A percentile compares a stretch with the other conserved stretches of the same genome.
These are phyloP conservation scores for Ogataea chonburiensis DNA, from an alignment of 805 yeast genomes.

Conservation along the genomic window DNA sequence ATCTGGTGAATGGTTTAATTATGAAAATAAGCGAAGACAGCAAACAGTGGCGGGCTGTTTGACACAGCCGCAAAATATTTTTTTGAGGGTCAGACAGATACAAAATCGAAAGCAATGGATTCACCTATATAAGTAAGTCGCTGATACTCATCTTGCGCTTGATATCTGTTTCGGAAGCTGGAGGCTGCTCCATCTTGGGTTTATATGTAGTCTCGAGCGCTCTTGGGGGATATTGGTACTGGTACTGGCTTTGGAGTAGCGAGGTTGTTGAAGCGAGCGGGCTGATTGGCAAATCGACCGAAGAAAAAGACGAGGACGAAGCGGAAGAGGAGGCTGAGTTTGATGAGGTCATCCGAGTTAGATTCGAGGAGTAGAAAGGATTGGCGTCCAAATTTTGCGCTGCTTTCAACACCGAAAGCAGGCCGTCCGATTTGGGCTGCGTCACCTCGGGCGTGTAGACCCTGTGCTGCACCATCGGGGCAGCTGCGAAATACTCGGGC, in stretches of 20 bases:
- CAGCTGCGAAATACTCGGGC: conserved; percentile 5
- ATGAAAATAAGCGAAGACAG: background rate
- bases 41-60: background rate
- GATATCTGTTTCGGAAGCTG: conserved; percentile 15
- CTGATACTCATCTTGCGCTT: conserved; percentile 27
- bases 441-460: conserved; percentile 2
- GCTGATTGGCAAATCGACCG: conserved; percentile 7
- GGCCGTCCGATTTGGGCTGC: conserved; percentile 20
- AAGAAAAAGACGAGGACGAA: conserved; percentile 11
- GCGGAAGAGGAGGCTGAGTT: conserved; percentile 12
- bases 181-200: conserved; percentile 5
- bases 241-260: conserved; percentile 8
- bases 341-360: conserved; percentile 8
- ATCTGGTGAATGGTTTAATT: background rate
- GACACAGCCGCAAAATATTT: conserved; percentile 1
- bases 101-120: background rate
- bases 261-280: conserved; percentile 14
- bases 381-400: conserved; percentile 24
- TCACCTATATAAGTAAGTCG: conserved; percentile 18
- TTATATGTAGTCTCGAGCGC: conserved; percentile 10
- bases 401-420: conserved; percentile 27
- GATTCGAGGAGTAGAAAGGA: conserved; percentile 3
- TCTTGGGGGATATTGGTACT: conserved; percentile 12
- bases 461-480: conserved; percentile 1
- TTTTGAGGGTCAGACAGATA: no score